Evolutionary conservation across 805 yeast species (phyloP), one percentile per base, ranked within the genome.

Genomic region (Ogataea glucozyma): DNA sequence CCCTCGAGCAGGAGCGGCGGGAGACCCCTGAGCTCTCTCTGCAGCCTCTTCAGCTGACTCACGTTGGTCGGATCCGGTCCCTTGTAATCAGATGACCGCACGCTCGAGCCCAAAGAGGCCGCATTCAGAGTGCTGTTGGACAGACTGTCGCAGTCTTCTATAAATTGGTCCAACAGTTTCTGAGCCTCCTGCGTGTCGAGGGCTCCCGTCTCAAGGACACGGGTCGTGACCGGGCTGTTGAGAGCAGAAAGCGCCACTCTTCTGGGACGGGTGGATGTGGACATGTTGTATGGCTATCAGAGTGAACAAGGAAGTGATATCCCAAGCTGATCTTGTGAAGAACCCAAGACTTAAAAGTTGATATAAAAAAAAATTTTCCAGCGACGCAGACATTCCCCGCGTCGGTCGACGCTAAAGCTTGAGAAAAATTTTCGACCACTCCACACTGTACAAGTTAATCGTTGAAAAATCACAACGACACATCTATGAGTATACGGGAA

Each of bases 221-320:
- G 67, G 3, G 71, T 58, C 18, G 70, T 61, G 1, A 75, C 72
- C 8, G 83, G 81, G 1, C 71, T 64, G 43, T 75, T 73, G 20
- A 76, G 70, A 1, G 76, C 73, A 6, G 73, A 67, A 20, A 69
- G 68, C 12, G 62, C 56, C 22, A 56, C 63, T 58, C 76, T 70
- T 58, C 65, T 71, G 21, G 70, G 68, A 44, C 73, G 70, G 31
- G 60, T 51, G 3, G 42, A 3, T 2, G 64, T 38, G n/a, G 65
- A 60, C 45, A 73, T 43, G 19, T 12, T 22, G 38, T 14, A 13
- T 23, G 23, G 32, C 18, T 19, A 30, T 22, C 12, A 9, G 6
- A 17, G 8, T 32, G 26, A 8, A 5, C 14, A 5, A 7, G 14
- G 14, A n/a, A 9, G 9, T 5, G 18, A 5, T 6, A 19, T 16